phyloP scores from a whole-genome alignment of 805 yeast genomes.

The Yarrowia deformans region DNA sequence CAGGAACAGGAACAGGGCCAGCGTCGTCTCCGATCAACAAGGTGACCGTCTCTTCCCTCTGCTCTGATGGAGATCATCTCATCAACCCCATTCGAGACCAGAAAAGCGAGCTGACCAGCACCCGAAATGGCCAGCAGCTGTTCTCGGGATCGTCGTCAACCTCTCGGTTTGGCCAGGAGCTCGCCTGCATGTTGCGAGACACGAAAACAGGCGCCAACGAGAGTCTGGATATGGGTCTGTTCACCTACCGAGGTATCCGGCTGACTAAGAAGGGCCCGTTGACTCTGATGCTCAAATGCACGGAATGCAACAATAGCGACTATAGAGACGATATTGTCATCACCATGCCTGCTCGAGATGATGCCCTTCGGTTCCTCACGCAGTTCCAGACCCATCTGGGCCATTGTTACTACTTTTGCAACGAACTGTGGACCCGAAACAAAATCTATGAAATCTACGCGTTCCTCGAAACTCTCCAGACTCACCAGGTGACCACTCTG shows the following conservation, averaged over 20 bases:
- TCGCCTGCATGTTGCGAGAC: constrained; percentile 17
- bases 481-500: constrained; percentile 8
- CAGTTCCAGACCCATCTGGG: constrained; percentile 42
- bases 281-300: not conserved
- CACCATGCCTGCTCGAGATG: constrained; percentile 42
- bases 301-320: constrained; percentile 8
- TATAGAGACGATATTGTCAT: constrained; percentile 36
- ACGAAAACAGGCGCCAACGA: constrained; percentile 12
- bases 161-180: constrained; percentile 33
- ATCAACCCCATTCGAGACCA: constrained; percentile 25
- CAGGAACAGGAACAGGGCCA: not conserved
- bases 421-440: constrained; percentile 40
- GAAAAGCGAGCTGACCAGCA: constrained; percentile 8
- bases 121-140: constrained; percentile 29
- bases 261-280: constrained; percentile 12
- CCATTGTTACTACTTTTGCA: constrained; percentile 45
- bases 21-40: not conserved
- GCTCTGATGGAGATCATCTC: constrained; percentile 7
- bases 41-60: constrained; percentile 10
- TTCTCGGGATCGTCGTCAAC: constrained; percentile 17
- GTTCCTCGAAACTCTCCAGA: constrained; percentile 2
- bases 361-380: constrained; percentile 41
- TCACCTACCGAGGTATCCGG: constrained; percentile 8
- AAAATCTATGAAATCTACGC: constrained; percentile 41
- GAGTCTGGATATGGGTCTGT: constrained; percentile 15